Evolutionary conservation across 1,284 basidiomycete species (phyloP).

Genomic region (Violaceomyces palustris): DNA sequence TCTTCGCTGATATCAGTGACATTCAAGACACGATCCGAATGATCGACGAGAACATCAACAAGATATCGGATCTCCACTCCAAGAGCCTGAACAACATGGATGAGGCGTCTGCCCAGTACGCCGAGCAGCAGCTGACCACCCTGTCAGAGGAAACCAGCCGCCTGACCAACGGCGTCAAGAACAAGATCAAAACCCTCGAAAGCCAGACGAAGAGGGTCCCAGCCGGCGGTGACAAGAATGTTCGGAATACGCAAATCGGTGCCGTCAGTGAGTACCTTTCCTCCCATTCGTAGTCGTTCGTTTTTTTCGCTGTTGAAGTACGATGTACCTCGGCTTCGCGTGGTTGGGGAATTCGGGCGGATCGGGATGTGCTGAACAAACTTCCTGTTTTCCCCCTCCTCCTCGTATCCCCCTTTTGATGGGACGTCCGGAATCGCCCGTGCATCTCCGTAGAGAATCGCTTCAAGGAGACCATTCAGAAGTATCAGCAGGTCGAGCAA

Average conservation of each 20-base stretch:
- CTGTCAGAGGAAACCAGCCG: constrained; percentile 44
- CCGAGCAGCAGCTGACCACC: constrained; percentile 41
- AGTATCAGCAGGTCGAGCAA: constrained; percentile 81
- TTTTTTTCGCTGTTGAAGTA: no score
- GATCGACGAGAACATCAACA: constrained; percentile 49
- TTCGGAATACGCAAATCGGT: constrained; percentile 58
- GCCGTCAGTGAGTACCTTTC: no score
- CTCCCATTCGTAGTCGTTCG: no score
- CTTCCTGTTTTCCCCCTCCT: no score
- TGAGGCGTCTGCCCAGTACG: constrained; percentile 47
- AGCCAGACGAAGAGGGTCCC: constrained; percentile 35
- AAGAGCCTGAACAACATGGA: constrained; percentile 51
- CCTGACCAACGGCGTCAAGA: constrained; percentile 49
- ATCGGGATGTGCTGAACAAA: no score
- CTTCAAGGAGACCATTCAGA: constrained; percentile 56
- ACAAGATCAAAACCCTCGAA: constrained; percentile 46
- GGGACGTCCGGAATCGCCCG: no score
- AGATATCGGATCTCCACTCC: constrained; percentile 50
- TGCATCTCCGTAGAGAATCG: no score
- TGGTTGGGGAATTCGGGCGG: no score
- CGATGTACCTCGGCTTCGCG: no score
- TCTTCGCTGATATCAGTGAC: constrained; percentile 46
- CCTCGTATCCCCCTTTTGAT: no score
- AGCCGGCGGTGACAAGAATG: constrained; percentile 48
- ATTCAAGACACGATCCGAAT: constrained; percentile 49